Base-by-base conservation (phyloP, 1,284 basidiomycete genomes). In the Mrakiaceae sp. region DNA sequence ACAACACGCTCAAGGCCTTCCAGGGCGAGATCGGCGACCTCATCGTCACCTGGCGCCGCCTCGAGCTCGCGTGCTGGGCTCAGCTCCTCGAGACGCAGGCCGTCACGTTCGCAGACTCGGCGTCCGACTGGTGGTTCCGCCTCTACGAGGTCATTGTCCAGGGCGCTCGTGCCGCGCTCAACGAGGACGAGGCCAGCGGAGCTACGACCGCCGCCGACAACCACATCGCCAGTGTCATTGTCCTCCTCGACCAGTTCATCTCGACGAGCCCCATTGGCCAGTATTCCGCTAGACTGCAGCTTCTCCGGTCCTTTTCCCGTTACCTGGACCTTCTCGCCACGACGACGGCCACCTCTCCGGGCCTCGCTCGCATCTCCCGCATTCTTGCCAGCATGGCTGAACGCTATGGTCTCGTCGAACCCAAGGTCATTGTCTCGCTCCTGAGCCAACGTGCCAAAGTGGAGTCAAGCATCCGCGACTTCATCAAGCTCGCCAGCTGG, bases 401-500 rank as follows among this genome's bases (percentile, higher is more conserved):
- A 7, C 87, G 87, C 74, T 96, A 87, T 71, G 69, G 73, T 10
- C 82, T 90, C 51, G 92, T 87, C 73, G 73, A 79, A 8, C 70
- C 78, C 0, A 75, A 77, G 5, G 75, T 96, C 49, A 72, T 77
- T 6, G 72, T 76, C 6, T 79, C 79, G 6, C 76, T 96, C n/a
- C 70, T 73, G 4, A 76, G 80, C 8, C 85, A 91, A 74, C 83
- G 86, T 64, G 77, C 75, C 2, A 73, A 74, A 1, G 75, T 97
- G 54, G 91, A 97, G 76, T 87, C 86, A 70, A 88, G 95, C 63
- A 83, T 98, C 63, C 82, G 81, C 66, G 85, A 84, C 63, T 88
- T 90, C 73, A 88, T 98, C 80, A 93, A 92, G 74, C 81, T 99
- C 51, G 96, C 96, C 0, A 96, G 92, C 72, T 98, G 96, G 96